These are phyloP conservation scores for Phytophthora agathidicida DNA, from an alignment of 352 stramenopile species.

Conservation along the genomic window DNA sequence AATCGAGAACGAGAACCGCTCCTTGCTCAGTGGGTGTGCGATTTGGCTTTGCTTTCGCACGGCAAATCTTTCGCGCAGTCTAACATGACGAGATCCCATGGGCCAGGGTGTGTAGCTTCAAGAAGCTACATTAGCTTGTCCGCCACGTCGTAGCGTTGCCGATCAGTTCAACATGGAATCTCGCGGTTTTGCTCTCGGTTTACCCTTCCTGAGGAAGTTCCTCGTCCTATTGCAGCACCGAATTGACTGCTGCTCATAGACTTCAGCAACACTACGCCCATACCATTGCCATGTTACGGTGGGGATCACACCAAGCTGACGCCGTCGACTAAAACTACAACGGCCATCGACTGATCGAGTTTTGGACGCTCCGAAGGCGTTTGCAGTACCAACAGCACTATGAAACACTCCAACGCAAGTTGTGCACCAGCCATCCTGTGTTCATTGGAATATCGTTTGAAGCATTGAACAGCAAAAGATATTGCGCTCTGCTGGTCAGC, in stretches of 20 bases:
- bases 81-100: constrained; percentile 15
- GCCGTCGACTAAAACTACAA: constrained; percentile 2
- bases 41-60: not conserved
- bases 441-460: too few species aligned
- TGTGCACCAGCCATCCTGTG: too few species aligned
- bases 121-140: not conserved
- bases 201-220: too few species aligned
- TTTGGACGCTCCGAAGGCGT: too few species aligned
- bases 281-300: not conserved
- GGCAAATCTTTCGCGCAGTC: constrained; percentile 14
- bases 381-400: too few species aligned
- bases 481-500: too few species aligned
- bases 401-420: too few species aligned
- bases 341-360: not conserved
- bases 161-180: constrained; percentile 28
- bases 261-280: constrained; percentile 6
- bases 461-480: too few species aligned
- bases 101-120: constrained; percentile 6
- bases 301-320: not conserved
- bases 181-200: constrained; percentile 20
- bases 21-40: not conserved
- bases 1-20: not conserved
- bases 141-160: constrained; percentile 10
- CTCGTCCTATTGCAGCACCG: constrained; percentile 5
- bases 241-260: constrained; percentile 1